A percentile compares a stretch with the other conserved stretches of the same genome.
These are phyloP conservation scores for Allomyces macrogynus DNA, from an alignment of 192 early-diverging fungal species.

Conservation along the genomic window DNA sequence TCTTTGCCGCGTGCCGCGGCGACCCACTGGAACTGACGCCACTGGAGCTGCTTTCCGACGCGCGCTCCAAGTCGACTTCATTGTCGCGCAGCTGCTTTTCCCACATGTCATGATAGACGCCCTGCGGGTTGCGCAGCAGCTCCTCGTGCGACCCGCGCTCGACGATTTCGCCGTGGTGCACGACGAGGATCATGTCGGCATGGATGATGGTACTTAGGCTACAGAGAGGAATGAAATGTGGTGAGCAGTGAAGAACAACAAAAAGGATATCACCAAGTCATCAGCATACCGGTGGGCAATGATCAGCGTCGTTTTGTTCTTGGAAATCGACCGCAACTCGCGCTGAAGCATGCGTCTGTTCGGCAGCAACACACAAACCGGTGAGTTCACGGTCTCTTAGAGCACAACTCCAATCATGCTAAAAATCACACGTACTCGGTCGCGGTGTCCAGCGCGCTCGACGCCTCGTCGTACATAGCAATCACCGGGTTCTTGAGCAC, in stretches of 20 bases:
- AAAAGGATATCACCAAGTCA: neutral
- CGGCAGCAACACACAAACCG: no score
- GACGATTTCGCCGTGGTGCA: constrained; percentile 60
- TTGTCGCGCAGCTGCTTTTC: constrained; percentile 64
- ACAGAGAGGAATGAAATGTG: constrained; percentile 1
- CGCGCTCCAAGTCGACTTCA: neutral
- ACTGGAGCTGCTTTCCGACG: no score
- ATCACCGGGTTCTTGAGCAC: constrained; percentile 36
- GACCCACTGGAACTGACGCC: no score
- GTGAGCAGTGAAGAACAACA: neutral
- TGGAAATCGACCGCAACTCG: constrained; percentile 46
- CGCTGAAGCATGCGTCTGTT: constrained; percentile 53
- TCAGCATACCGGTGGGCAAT: constrained; percentile 39
- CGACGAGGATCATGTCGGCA: constrained; percentile 68
- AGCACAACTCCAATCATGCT: no score
- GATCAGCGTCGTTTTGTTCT: constrained; percentile 67
- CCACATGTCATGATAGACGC: constrained; percentile 81
- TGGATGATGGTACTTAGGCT: constrained; percentile 63
- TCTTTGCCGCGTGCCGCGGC: no score
- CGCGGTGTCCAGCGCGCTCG: constrained; percentile 36
- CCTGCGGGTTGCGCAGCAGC: constrained; percentile 28
- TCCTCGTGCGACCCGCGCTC: constrained; percentile 70
- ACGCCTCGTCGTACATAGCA: constrained; percentile 41
- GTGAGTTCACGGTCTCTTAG: no score
- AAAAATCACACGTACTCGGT: constrained; percentile 14